Evolutionary conservation across 805 yeast species (phyloP), one percentile per base, ranked within the genome.

Genomic region (Kuraishia cidri): DNA sequence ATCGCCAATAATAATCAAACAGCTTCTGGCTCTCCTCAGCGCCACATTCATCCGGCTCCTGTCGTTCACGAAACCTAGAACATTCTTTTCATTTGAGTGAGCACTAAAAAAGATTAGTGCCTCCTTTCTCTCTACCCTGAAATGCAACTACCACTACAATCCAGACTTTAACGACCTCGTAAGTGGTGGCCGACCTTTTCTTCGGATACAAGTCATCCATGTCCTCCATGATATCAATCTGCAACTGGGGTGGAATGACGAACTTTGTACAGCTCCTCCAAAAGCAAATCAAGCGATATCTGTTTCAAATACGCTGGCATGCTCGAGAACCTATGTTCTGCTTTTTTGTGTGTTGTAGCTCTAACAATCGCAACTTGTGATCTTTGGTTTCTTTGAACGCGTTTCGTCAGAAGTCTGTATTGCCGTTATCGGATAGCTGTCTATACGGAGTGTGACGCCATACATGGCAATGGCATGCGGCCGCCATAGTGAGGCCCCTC

Each of bases 21-120:
- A 95, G 48, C 74, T 85, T 51, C 72, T 79, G 18, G 95, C 94
- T 56, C 96, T 74, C 2, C 95, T 86, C 32, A 86, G 62, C 4
- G 94, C 95, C 36, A 86, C 96, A 52, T 86, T 86, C 50, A 86
- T 54, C 59, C 96, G 79, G 50, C 95, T 68, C 16, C 87, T 83
- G 46, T 86, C 95, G 40, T 76, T 71, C 51, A 86, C 65, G 56
- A 86, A 86, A 5, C 96, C 96, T 44, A 86, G 80, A 8, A 72
- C 70, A 39, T 76, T 79, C 33, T 66, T 66, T 19, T 74, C 78
- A 50, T 86, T 86, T 17, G 94, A 81, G 40, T 76, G 52, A 16
- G 69, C 76, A 46, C 75, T 68, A 4, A 75, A 67, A 44, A 69
- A 52, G 23, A 70, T 59, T 27, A 70, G 54, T 44, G 62, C 68